Conservation (phyloP, 345 rosid genomes). For the Erysimum cheiranthoides region DNA sequence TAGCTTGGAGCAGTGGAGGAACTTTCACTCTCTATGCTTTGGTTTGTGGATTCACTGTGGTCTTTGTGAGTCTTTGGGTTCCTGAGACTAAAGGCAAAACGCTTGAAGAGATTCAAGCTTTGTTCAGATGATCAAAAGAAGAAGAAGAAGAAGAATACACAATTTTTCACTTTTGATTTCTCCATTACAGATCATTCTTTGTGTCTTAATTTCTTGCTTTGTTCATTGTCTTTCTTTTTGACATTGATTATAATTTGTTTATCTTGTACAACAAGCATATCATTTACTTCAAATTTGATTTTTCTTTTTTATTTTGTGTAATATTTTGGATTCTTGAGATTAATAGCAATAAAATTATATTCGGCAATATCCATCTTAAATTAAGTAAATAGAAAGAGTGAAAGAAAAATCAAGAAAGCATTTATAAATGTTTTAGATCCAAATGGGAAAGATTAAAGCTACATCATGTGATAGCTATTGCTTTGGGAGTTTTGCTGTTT, state of each 20-base stretch:
- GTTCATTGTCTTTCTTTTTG: conserved; percentile 14
- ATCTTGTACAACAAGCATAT: conserved; percentile 40
- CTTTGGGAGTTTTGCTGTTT: conserved; percentile 29
- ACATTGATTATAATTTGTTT: conserved; percentile 28
- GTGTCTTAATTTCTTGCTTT: conserved; percentile 28
- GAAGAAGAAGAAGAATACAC: conserved; percentile 10
- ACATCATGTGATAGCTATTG: conserved; percentile 29
- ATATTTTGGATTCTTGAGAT: conserved; percentile 17
- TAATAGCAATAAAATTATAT: conserved; percentile 15
- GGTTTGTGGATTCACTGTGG: conserved; percentile 67
- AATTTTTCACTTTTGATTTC: conserved; percentile 15
- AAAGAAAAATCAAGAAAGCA: neutral
- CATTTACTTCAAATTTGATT: neutral
- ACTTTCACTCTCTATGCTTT: conserved; percentile 78
- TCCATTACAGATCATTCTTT: conserved; percentile 36
- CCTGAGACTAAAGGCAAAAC: conserved; percentile 95
- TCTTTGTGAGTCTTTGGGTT: conserved; percentile 68
- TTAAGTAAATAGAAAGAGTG: neutral
- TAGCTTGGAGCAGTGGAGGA: conserved; percentile 85
- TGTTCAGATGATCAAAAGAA: conserved; percentile 73
- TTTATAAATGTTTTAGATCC: neutral
- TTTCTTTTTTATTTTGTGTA: neutral
- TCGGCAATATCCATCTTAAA: neutral
- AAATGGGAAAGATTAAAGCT: conserved; percentile 16
- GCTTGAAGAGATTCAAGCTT: conserved; percentile 88